Evolutionary conservation across 352 stramenopile genomes (phyloP).

Genomic region (Pseudoperonospora humuli): DNA sequence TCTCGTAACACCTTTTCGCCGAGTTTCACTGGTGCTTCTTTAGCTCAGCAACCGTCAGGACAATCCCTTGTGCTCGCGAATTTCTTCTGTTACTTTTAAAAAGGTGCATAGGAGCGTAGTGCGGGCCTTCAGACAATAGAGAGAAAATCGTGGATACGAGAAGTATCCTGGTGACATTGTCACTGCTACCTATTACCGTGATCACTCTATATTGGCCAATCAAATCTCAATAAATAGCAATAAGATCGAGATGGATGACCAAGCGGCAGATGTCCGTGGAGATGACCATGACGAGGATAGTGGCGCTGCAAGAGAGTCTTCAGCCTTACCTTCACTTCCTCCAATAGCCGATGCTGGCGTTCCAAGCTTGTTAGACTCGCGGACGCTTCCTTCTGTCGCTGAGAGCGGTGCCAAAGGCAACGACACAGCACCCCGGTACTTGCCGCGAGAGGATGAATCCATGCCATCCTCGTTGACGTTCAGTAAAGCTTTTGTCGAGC

Average conservation of each 20-base stretch:
- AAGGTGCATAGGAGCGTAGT: no score
- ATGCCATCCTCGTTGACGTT: slow-evolving; percentile 25
- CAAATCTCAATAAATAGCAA: neutral
- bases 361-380: slow-evolving; percentile 42
- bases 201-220: slow-evolving; percentile 20
- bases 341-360: slow-evolving; percentile 6
- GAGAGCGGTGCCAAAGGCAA: slow-evolving; percentile 3
- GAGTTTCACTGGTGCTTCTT: no score
- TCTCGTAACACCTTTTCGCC: no score
- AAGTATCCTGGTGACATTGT: no score
- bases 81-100: no score
- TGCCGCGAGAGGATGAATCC: slow-evolving; percentile 21
- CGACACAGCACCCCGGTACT: slow-evolving; percentile 25
- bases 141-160: no score
- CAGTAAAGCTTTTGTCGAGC: slow-evolving; percentile 48
- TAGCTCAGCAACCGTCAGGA: no score
- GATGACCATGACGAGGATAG: neutral
- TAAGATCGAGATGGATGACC: slow-evolving; percentile 10
- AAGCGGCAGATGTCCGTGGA: neutral
- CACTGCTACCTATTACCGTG: no score
- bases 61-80: no score
- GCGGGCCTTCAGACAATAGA: no score
- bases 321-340: neutral
- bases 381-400: slow-evolving; percentile 14
- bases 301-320: neutral